A percentile compares a stretch with the other conserved stretches of the same genome.
Conservation (phyloP, 768 basidiomycete genomes). For the Cystofilobasidium macerans region DNA sequence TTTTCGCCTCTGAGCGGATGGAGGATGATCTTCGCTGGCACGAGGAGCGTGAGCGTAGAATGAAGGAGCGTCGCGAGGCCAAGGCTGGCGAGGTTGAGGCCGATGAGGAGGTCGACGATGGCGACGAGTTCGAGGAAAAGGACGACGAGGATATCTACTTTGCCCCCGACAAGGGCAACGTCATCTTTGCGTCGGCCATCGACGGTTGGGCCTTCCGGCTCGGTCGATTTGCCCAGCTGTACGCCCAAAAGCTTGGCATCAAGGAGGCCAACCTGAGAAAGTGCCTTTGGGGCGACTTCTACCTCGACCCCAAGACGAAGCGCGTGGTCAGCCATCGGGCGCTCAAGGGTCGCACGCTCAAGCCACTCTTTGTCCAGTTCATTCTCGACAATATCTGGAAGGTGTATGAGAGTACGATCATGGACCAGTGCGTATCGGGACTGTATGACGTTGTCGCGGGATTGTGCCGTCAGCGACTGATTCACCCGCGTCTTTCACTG, state of each 20-base stretch:
- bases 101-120: conserved; percentile 36
- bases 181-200: conserved; percentile 88
- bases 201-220: conserved; percentile 97
- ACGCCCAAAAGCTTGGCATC: conserved; percentile 78
- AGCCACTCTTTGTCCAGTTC: conserved; percentile 94
- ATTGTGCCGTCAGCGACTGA: neutral
- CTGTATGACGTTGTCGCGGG: neutral
- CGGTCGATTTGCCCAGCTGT: conserved; percentile 84
- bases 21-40: conserved; percentile 89
- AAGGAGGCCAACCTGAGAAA: conserved; percentile 72
- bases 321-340: conserved; percentile 83
- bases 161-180: conserved; percentile 87
- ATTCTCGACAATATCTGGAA: conserved; percentile 96
- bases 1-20: conserved; percentile 92
- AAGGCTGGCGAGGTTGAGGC: conserved; percentile 52
- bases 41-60: conserved; percentile 75
- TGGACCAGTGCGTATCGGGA: conserved; percentile 62
- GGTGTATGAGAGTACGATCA: conserved; percentile 77
- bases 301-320: conserved; percentile 90
- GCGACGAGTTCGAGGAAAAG: conserved; percentile 69
- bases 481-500: neutral
- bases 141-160: conserved; percentile 98
- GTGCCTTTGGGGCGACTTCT: conserved; percentile 96
- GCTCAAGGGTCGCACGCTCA: conserved; percentile 70
- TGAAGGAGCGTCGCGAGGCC: conserved; percentile 46